Percentiles rank a stretch among this genome's conserved stretches.
phyloP scores from a whole-genome alignment of 305 asterid genomes.

The Solanum chacoense region DNA sequence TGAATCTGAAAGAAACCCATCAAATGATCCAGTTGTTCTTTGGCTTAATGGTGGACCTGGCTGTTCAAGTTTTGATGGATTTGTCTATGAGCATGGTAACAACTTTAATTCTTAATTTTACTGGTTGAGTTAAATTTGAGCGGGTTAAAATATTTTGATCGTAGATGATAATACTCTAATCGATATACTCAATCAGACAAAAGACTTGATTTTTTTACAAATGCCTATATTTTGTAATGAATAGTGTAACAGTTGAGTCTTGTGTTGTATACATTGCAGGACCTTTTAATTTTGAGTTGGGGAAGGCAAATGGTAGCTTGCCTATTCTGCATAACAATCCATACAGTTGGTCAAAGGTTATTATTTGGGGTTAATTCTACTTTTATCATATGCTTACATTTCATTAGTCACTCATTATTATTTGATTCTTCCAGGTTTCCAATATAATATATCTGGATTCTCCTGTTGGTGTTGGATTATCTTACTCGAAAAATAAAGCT shows the following conservation, averaged over 20 bases:
- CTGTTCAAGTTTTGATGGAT: conserved; percentile 96
- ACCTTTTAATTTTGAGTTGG: conserved; percentile 78
- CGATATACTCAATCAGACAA: background rate
- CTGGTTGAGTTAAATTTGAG: background rate
- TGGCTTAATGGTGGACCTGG: conserved; percentile 99
- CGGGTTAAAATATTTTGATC: background rate
- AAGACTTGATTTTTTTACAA: background rate
- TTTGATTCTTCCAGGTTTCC: conserved; percentile 44
- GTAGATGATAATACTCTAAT: background rate
- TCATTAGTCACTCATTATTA: background rate
- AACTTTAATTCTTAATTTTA: background rate
- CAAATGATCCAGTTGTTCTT: conserved; percentile 75
- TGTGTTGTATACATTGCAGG: conserved; percentile 31
- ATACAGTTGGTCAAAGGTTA: conserved; percentile 94
- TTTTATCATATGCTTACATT: background rate
- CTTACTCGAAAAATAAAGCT: conserved; percentile 58
- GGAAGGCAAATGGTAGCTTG: conserved; percentile 43
- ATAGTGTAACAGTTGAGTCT: background rate
- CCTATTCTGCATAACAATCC: conserved; percentile 80
- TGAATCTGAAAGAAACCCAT: conserved; percentile 64
- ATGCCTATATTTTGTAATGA: background rate
- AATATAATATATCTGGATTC: conserved; percentile 72
- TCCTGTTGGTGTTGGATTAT: conserved; percentile 89
- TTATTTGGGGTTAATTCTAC: conserved; percentile 1
- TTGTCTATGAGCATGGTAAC: conserved; percentile 86